Conservation (phyloP, 352 stramenopile genomes). For the Phytopythium mirpurense region DNA sequence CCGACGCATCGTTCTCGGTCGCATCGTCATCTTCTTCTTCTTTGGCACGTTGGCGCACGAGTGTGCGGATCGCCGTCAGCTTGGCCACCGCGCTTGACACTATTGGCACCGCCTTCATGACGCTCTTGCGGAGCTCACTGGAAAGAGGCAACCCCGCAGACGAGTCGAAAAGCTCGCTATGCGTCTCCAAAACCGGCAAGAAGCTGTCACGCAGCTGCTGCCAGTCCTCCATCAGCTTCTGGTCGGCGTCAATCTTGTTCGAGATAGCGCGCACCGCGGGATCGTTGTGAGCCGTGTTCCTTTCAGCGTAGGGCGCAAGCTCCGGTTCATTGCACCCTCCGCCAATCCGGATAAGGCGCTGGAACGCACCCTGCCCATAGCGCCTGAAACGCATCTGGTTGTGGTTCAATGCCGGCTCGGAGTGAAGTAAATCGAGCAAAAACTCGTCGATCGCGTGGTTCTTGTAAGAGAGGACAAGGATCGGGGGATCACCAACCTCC, state of each 20-base stretch:
- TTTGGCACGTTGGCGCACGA: background rate
- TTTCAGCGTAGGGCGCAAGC: conserved; percentile 36
- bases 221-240: conserved; percentile 27
- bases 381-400: conserved; percentile 8
- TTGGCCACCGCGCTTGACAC: conserved; percentile 15
- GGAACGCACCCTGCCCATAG: conserved; percentile 23
- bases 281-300: conserved; percentile 24
- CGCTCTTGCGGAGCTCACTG: conserved; percentile 1
- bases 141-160: background rate
- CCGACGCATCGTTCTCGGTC: background rate
- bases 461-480: conserved; percentile 85
- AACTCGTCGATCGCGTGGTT: conserved; percentile 89
- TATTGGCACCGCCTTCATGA: conserved; percentile 15
- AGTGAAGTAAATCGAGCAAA: conserved; percentile 64
- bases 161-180: conserved; percentile 7
- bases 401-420: conserved; percentile 32
- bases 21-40: background rate
- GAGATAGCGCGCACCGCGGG: conserved; percentile 19
- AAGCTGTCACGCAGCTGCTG: conserved; percentile 29
- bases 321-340: conserved; percentile 58
- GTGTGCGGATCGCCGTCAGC: conserved; percentile 6
- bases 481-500: conserved; percentile 64
- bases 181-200: conserved; percentile 20
- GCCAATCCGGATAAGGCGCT: conserved; percentile 56
- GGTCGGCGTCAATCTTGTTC: conserved; percentile 22